Conservation (phyloP, 805 yeast species). For the Nakazawaea populi region DNA sequence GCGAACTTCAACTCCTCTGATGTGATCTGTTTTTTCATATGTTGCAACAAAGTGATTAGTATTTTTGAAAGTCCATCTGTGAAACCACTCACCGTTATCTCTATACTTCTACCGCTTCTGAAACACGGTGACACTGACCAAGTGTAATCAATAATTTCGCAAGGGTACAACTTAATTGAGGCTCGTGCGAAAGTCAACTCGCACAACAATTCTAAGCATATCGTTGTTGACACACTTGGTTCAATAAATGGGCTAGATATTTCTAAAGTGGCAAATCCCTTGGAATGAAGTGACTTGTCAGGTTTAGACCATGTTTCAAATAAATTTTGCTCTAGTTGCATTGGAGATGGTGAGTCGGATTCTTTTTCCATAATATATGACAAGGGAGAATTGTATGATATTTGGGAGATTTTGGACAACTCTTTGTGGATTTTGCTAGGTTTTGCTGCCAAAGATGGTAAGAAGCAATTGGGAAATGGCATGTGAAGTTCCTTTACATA, state of each 20-base stretch:
- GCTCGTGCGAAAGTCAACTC: constrained; percentile 39
- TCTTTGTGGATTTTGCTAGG: constrained; percentile 20
- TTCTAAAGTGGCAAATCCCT: constrained; percentile 40
- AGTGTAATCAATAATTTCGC: constrained; percentile 47
- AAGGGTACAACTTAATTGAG: constrained; percentile 39
- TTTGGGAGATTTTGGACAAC: constrained; percentile 18
- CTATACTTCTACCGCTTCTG: constrained; percentile 48
- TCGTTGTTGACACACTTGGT: constrained; percentile 32
- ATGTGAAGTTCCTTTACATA: constrained; percentile 2
- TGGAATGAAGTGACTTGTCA: constrained; percentile 27
- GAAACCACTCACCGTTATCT: constrained; percentile 52
- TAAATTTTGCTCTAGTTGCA: constrained; percentile 23
- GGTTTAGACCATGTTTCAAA: constrained; percentile 49
- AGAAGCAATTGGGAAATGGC: constrained; percentile 30
- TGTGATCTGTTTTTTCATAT: constrained; percentile 15
- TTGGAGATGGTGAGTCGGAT: constrained; percentile 25
- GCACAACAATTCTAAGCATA: constrained; percentile 48
- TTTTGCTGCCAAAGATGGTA: constrained; percentile 25
- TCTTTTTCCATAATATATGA: constrained; percentile 26
- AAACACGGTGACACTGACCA: constrained; percentile 53
- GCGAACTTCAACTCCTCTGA: constrained; percentile 1
- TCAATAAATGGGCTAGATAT: constrained; percentile 25
- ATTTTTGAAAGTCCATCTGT: constrained; percentile 30
- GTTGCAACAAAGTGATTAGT: constrained; percentile 26
- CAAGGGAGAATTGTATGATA: constrained; percentile 25